These are phyloP conservation scores for Euphorbia peplus DNA, from an alignment of 345 rosid genomes.

Conservation along the genomic window DNA sequence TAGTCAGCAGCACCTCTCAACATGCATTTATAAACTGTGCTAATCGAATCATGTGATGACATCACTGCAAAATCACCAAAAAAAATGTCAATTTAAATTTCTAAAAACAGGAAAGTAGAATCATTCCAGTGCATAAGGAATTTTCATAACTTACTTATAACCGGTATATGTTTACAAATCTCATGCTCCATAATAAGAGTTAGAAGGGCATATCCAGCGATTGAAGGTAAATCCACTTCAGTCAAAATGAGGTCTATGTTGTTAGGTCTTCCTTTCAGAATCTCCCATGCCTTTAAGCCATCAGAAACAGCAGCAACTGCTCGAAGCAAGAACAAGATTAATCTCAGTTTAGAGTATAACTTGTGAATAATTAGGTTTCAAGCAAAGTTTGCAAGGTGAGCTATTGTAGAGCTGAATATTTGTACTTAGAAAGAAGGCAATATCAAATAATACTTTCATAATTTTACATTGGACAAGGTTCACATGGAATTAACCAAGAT, in stretches of 20 bases:
- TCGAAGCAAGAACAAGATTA: conserved; percentile 7
- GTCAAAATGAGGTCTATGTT: conserved; percentile 75
- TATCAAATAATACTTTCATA: background rate
- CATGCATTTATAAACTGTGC: conserved; percentile 90
- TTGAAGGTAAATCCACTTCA: conserved; percentile 84
- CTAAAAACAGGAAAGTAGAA: conserved; percentile 3
- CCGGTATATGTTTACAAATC: conserved; percentile 84
- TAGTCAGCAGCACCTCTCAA: conserved; percentile 90
- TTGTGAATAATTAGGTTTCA: background rate
- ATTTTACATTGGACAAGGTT: background rate
- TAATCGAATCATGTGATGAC: conserved; percentile 79
- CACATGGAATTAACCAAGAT: background rate
- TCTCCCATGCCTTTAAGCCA: conserved; percentile 98
- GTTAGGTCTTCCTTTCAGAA: conserved; percentile 59
- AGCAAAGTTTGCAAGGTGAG: background rate
- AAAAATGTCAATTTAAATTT: conserved; percentile 5
- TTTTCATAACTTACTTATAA: conserved; percentile 60
- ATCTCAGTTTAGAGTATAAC: conserved; percentile 12
- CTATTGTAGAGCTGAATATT: background rate
- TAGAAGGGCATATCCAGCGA: conserved; percentile 85
- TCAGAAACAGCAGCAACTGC: conserved; percentile 80
- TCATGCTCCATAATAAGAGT: conserved; percentile 88
- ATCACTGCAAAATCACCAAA: conserved; percentile 65
- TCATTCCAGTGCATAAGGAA: background rate
- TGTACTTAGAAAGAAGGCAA: background rate